Base-by-base conservation (phyloP, 495 filamentous ascomycete genomes). In the Penicillium cosmopolitanum region DNA sequence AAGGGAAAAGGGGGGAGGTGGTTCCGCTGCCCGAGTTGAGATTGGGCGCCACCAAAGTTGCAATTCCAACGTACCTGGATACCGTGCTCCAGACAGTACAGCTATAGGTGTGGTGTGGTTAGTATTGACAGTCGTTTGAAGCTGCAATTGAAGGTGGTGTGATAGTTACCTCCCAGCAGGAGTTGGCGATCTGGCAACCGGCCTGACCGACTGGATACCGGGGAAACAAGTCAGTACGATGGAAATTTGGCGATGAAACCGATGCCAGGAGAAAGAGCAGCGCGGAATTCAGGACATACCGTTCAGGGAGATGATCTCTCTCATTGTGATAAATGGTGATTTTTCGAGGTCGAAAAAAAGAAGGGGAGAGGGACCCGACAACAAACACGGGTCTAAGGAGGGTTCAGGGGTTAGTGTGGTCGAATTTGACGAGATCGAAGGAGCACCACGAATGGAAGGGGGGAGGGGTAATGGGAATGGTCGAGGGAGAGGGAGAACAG, bases 181-280 rank as follows among this genome's bases (percentile, higher is more conserved):
- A 95, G 83, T 98, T 98, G 78, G 93, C 95, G 76, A 98, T 98
- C 79, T 98, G 95, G 86, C 96, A 97, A 89, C 95, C 95, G 74
- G 95, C 95, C 85, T 98, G 95, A 81, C 95, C 95, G 81, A 98
- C 95, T 98, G 72, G 83, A 60, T 62, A 50, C 50, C 42, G 36
- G 59, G 62, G 13, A 50, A 54, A 52, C 44, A 51, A 38, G 65
- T 70, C 51, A 70, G 67, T 62, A 61, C 61, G 40, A 65, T 35
- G 40, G 64, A 33, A 53, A 51, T 50, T 66, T 34, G 15, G 40
- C 55, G 23, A 23, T 54, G 54, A 56, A 61, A 48, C 60, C 53
- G 68, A 47, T 46, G 36, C 34, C 38, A 52, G 6, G 15, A 28
- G 9, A 51, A 57, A 25, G 9, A 28, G 2, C 40, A 40, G 42